Conservation (phyloP, 2,329 filamentous ascomycete genomes). For the Davidsoniella neocaledoniae region DNA sequence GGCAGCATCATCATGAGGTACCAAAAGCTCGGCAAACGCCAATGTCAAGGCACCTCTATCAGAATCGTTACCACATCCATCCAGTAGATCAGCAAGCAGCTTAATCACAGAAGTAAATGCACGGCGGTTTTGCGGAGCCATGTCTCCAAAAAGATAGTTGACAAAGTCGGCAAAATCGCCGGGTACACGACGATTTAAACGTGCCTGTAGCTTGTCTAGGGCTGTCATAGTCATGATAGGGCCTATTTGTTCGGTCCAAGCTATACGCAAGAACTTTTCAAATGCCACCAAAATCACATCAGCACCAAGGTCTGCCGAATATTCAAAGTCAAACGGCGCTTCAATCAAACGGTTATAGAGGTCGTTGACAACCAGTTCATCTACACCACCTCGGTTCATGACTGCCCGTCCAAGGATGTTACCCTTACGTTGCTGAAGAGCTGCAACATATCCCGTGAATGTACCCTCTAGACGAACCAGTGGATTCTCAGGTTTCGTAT, state of each 20-base stretch:
- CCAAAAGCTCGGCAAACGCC: constrained; percentile 75
- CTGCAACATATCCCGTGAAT: constrained; percentile 66
- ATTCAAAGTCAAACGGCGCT: constrained; percentile 60
- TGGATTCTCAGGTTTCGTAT: constrained; percentile 43
- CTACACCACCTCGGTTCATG: constrained; percentile 44
- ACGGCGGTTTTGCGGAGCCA: constrained; percentile 53
- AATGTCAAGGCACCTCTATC: constrained; percentile 77
- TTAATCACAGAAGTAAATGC: constrained; percentile 75
- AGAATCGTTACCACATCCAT: constrained; percentile 79
- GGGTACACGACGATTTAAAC: constrained; percentile 47
- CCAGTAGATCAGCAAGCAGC: constrained; percentile 70
- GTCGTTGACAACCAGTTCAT: constrained; percentile 72
- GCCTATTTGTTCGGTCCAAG: constrained; percentile 80
- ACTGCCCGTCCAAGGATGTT: constrained; percentile 68
- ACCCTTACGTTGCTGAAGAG: constrained; percentile 69
- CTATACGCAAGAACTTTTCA: constrained; percentile 78
- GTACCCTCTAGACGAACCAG: constrained; percentile 67
- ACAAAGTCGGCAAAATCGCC: constrained; percentile 59
- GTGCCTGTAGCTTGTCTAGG: constrained; percentile 57
- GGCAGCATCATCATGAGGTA: constrained; percentile 42
- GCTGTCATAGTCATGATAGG: constrained; percentile 58
- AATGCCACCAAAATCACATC: constrained; percentile 84
- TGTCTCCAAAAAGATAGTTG: constrained; percentile 44
- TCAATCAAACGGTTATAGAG: constrained; percentile 80
- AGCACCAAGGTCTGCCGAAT: constrained; percentile 56